Conservation (phyloP, 495 filamentous ascomycete genomes). For the Hamigera avellanea region DNA sequence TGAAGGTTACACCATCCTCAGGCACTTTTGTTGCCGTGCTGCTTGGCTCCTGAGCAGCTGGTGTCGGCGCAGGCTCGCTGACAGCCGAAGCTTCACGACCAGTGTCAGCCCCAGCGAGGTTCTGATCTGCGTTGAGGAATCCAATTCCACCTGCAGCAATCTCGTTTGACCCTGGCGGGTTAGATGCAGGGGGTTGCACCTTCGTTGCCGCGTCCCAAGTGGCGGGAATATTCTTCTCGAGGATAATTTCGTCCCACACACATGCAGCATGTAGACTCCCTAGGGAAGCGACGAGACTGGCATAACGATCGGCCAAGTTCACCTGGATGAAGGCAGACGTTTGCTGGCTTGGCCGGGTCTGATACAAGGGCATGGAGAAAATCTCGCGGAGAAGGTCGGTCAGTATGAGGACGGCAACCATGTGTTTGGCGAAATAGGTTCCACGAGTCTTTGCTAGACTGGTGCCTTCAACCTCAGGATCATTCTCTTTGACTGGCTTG, state of each 20-base stretch:
- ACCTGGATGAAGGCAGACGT: conserved; percentile 52
- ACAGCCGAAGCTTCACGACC: conserved; percentile 11
- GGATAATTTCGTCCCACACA: conserved; percentile 68
- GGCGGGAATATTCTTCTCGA: conserved; percentile 55
- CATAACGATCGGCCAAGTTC: conserved; percentile 72
- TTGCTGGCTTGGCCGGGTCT: conserved; percentile 40
- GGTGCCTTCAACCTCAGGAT: conserved; percentile 11
- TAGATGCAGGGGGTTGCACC: conserved; percentile 33
- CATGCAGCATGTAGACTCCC: conserved; percentile 67
- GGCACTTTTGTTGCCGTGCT: conserved; percentile 26
- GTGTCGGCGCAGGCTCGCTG: conserved; percentile 11
- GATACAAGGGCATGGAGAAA: conserved; percentile 55
- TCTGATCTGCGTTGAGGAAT: conserved; percentile 7
- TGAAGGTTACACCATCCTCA: conserved; percentile 47
- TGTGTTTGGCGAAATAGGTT: conserved; percentile 61
- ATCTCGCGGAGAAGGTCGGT: conserved; percentile 60
- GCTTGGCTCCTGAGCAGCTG: conserved; percentile 23
- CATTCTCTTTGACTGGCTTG: conserved; percentile 14
- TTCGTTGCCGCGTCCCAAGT: conserved; percentile 55
- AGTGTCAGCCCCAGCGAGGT: conserved; percentile 6
- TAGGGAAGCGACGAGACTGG: conserved; percentile 52
- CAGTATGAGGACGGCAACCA: conserved; percentile 64
- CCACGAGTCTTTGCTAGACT: conserved; percentile 38
- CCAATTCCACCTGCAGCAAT: too few species aligned
- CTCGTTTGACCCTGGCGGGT: conserved; percentile 31